phyloP scores from a whole-genome alignment of 2,329 filamentous ascomycete species.

The Hymenoscyphus infarciens region DNA sequence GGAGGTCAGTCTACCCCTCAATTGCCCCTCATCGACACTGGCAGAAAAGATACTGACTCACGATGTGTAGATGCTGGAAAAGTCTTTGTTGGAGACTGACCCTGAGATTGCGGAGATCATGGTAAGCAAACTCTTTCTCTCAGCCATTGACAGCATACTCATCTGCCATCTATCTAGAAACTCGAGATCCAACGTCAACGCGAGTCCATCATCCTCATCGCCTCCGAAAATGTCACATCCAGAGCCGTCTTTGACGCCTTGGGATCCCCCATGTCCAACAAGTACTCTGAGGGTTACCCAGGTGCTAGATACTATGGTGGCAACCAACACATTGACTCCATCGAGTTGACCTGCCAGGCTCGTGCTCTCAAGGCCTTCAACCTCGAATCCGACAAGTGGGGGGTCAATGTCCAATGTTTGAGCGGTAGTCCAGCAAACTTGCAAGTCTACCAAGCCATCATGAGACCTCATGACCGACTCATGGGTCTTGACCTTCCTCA shows the following conservation, averaged over 20 bases:
- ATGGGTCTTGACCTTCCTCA: constrained; percentile 98
- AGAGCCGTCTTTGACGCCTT: constrained; percentile 97
- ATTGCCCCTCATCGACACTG: constrained; percentile 1
- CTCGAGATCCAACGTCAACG: constrained; percentile 94
- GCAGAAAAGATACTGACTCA: constrained; percentile 35
- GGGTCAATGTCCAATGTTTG: constrained; percentile 96
- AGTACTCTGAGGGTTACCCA: constrained; percentile 98
- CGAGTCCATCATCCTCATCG: constrained; percentile 97
- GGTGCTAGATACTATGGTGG: constrained; percentile 98
- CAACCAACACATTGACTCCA: constrained; percentile 97
- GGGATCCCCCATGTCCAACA: constrained; percentile 94
- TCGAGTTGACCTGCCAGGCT: constrained; percentile 91
- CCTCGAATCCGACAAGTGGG: constrained; percentile 85
- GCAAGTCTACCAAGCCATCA: constrained; percentile 96
- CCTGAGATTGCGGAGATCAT: constrained; percentile 96
- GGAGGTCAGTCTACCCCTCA: constrained; percentile 48
- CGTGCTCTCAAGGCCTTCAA: constrained; percentile 90
- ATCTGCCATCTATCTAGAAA: constrained; percentile 51
- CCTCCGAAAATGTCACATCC: constrained; percentile 98
- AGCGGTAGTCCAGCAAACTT: constrained; percentile 94
- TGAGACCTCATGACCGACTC: constrained; percentile 89
- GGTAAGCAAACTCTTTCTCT: constrained; percentile 51
- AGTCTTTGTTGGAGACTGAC: constrained; percentile 85
- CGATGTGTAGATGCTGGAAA: constrained; percentile 79
- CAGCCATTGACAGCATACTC: constrained; percentile 3